Percentiles rank a stretch among this genome's conserved stretches.
These are phyloP conservation scores for Blastobotrys aristatus DNA, from an alignment of 1,139 yeast genomes.

Conservation along the genomic window DNA sequence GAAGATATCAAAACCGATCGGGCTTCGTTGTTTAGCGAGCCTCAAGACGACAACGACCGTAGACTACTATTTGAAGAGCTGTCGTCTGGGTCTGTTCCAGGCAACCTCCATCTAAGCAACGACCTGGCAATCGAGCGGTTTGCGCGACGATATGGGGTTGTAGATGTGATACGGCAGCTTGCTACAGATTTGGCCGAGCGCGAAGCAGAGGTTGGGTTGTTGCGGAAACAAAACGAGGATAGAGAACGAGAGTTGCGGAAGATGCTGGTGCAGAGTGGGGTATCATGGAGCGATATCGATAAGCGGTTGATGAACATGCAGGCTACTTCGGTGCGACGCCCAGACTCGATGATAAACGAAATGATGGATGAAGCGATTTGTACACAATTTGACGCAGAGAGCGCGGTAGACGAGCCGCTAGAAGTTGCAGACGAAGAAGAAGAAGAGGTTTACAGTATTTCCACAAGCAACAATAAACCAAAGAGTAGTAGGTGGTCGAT, in stretches of 20 bases:
- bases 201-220: conserved; percentile 44
- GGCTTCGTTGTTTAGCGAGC: conserved; percentile 13
- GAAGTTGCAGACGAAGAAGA: neutral
- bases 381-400: neutral
- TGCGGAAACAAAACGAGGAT: conserved; percentile 41
- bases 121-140: conserved; percentile 37
- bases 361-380: conserved; percentile 34
- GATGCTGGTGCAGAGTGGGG: conserved; percentile 44
- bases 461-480: neutral
- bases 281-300: conserved; percentile 44
- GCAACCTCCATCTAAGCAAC: conserved; percentile 36
- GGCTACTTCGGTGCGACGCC: conserved; percentile 26
- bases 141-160: conserved; percentile 41
- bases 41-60: conserved; percentile 15
- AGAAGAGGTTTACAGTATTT: neutral
- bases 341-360: conserved; percentile 27
- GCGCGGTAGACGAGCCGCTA: neutral
- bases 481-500: conserved; percentile 5
- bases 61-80: conserved; percentile 26
- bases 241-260: conserved; percentile 43
- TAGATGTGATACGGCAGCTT: conserved; percentile 43
- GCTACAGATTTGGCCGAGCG: conserved; percentile 47
- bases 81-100: conserved; percentile 32
- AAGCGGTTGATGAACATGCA: conserved; percentile 32
- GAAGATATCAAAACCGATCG: conserved; percentile 7